Evolutionary conservation across 1,284 basidiomycete genomes (phyloP), one percentile per base, ranked within the genome.

Genomic region (Ganoderma lucidum): DNA sequence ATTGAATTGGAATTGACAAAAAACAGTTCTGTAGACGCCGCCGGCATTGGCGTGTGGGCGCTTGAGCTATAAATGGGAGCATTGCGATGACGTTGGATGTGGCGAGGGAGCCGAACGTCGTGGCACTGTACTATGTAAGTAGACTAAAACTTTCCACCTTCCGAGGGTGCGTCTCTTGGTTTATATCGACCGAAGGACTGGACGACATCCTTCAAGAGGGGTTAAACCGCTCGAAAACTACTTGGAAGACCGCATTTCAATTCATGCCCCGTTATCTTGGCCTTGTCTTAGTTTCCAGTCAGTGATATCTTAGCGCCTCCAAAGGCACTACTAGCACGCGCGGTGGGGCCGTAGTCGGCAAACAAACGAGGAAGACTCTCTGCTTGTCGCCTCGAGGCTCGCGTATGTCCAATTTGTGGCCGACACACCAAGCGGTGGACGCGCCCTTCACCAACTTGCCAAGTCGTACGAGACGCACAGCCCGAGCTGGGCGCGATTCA

Each of bases 221-320:
- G n/a, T 59, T 32, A 17, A 35, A 19, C 30, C 14, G 14, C 53
- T 35, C 17, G 17, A 56, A 17, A 19, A 32, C 28, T 14, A 35
- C 30, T 30, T 28, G 8, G 53, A 32, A 32, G 53, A 35, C 32
- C 12, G 30, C 53, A 17, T 32, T 12, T 55, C 53, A 55, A 55
- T 55, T 32, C 15, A 32, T 19, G 17, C 6, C 14, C 30, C 35
- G 19, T 59, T 59, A 59, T 59, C 56, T 59, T 59, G 35, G 19
- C 2, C 32, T 32, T 59, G 14, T 39, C 56, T 59, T n/a, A 3
- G 56, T 23, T 58, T 39, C 15, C 35, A 59, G 60, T 51, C 65
- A 66, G 62, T 60, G 59, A 62, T 62, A 23, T 65, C 56, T 51
- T 60, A 65, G 64, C 64, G 58, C 44, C n/a, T 45, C 59, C 45